Percentiles rank a stretch among this genome's conserved stretches.
phyloP scores from a whole-genome alignment of 2,329 filamentous ascomycete species.

The Aspergillus sp. region DNA sequence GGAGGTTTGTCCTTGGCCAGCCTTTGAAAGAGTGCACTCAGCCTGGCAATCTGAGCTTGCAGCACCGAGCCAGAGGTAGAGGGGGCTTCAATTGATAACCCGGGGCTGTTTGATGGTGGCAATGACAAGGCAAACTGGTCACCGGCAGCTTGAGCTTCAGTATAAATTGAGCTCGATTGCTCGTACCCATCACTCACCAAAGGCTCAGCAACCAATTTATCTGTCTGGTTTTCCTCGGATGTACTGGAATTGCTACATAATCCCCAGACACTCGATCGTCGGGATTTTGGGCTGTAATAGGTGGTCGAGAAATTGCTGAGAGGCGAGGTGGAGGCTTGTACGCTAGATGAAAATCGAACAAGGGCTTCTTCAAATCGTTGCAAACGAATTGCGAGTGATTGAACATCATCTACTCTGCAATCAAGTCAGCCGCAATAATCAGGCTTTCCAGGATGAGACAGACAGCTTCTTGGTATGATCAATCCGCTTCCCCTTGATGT shows the following conservation, averaged over 20 bases:
- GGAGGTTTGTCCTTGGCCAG: neutral
- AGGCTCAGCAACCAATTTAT: neutral
- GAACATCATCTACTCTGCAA: neutral
- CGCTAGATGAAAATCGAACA: neutral
- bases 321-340: neutral
- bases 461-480: neutral
- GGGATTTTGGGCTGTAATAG: neutral
- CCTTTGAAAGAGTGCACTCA: neutral
- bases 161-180: neutral
- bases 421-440: too few relatives aligned
- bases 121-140: neutral
- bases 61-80: neutral
- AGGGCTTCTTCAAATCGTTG: neutral
- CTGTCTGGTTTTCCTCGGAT: neutral
- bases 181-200: neutral
- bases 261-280: neutral
- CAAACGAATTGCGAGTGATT: neutral
- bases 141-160: neutral
- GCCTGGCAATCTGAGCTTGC: neutral
- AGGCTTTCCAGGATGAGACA: neutral
- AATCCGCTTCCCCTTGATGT: neutral
- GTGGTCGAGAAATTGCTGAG: neutral
- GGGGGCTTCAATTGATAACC: neutral
- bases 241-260: neutral
- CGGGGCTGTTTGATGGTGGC: neutral